Base-by-base conservation (phyloP, 2,329 filamentous ascomycete species). In the Bipolaris victoriae region DNA sequence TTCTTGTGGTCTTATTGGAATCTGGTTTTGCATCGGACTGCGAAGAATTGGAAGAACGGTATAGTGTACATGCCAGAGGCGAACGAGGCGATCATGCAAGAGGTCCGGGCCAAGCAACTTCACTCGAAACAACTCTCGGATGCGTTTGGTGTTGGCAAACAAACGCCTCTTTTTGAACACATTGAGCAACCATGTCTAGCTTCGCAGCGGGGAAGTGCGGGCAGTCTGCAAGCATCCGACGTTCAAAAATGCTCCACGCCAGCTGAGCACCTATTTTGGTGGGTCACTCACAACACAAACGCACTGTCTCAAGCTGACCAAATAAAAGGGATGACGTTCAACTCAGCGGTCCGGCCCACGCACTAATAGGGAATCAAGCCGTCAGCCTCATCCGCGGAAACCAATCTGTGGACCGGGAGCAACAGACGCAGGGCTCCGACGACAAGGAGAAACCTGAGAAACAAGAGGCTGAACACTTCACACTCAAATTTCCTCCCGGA, bases 1-100 rank as follows among this genome's bases (percentile, higher is more conserved):
- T 75, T 72, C 49, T 50, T 77, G 40, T 70, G 63, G 64, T 52
- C 64, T 13, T 75, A 75, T 56, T 77, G 75, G 74, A 76, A 77
- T 58, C 66, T 60, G 22, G 69, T 63, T 24, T 60, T 77, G 60
- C 61, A 65, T 65, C 64, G 64, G 44, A 61, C 62, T 49, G 71
- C 72, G 26, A 55, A 58, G 6, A 52, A 65, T 37, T 77, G 75
- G 75, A 58, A 60, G 18, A 65, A 66, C 9, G 74, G 74, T 31
- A 58, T 66, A 7, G 49, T 76, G 24, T 75, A 67, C 49, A 66
- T 77, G 66, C 73, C 69, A 20, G 68, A 73, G 29, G 61, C 70
- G 22, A 70, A 76, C 57, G 61, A 61, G n/a, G 64, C 75, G 55
- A 63, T 77, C 18, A 58, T 76, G 63, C 63, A 74, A 24, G 68